Conservation (phyloP, 1,139 yeast genomes). For the Citeromyces hawaiiensis region DNA sequence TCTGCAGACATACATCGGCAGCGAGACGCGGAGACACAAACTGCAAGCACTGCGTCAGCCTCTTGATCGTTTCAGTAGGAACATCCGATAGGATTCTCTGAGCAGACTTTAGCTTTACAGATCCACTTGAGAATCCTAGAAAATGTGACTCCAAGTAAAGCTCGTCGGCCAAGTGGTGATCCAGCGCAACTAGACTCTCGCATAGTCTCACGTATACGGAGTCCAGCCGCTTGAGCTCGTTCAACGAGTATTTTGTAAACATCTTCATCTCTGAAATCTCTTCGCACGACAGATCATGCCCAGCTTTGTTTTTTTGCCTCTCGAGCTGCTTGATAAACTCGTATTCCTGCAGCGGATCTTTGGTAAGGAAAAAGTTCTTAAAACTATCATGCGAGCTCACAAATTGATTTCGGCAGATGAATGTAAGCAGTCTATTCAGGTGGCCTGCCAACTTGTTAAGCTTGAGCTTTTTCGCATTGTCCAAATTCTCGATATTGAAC, state of each 20-base stretch:
- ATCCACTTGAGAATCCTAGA: constrained; percentile 2
- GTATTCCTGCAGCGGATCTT: constrained; percentile 19
- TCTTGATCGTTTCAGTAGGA: background rate
- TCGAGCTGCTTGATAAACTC: constrained; percentile 19
- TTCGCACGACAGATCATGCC: constrained; percentile 14
- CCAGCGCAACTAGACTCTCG: constrained; percentile 28
- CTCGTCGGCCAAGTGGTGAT: constrained; percentile 30
- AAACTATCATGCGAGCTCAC: constrained; percentile 22
- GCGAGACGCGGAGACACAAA: background rate
- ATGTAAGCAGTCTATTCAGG: background rate
- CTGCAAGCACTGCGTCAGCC: background rate
- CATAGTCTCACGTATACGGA: constrained; percentile 22
- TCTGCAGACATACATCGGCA: background rate
- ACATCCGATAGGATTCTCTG: background rate
- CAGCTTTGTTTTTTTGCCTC: constrained; percentile 18
- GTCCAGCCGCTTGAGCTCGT: constrained; percentile 28
- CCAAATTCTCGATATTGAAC: constrained; percentile 1
- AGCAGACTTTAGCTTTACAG: constrained; percentile 1
- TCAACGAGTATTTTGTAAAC: constrained; percentile 38
- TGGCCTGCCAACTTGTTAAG: constrained; percentile 8
- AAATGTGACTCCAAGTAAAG: constrained; percentile 4
- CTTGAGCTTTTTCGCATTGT: constrained; percentile 14
- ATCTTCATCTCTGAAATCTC: constrained; percentile 38
- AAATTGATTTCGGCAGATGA: constrained; percentile 7
- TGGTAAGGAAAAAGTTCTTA: constrained; percentile 29